Evolutionary conservation across 2,329 filamentous ascomycete genomes (phyloP), one percentile per base, ranked within the genome.

Genomic region (Ophiostoma sp.): DNA sequence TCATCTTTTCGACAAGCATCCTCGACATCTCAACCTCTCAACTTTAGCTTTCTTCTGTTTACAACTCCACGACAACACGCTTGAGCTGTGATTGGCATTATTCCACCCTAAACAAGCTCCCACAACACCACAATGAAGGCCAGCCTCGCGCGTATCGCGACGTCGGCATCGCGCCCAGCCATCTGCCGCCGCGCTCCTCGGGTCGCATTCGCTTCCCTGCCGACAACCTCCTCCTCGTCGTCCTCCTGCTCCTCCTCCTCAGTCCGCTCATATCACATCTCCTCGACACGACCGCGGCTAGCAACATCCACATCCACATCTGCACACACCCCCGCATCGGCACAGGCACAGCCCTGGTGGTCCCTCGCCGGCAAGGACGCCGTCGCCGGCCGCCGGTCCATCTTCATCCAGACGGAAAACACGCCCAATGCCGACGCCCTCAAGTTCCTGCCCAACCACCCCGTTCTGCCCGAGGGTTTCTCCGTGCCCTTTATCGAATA

Each of bases 381-480:
- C 62, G 64, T 67, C 39, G 76, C 76, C 69, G 81, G 81, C 67
- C 79, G 78, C 72, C 89, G 94, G 74, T 93, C 89, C 33, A 96
- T 99, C 80, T 99, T 98, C 83, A 99, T 99, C 77, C 95, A 99
- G 81, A 98, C 94, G 5, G 94, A 98, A 78, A 87, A 86, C 74
- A 99, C 95, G 1, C 95, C 95, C 35, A 99, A 99, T 80, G 85
- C 89, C n/a, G 93, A 98, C 82, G 94, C 93, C 44, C 86, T 98
- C 77, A 99, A 99, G 82, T 99, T 99, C 81, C 86, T 96, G 54
- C 95, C 95, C 1, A 97, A 97, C 81, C 89, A 93, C 79, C 87
- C 87, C 54, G 88, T 99, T 68, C 86, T 99, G 1, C 94, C 95
- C 31, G 84, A 90, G 74, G 83, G 83, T 68, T 83, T 97, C 73